A percentile compares a stretch with the other conserved stretches of the same genome.
Evolutionary conservation across 2,329 filamentous ascomycete genomes (phyloP).

Genomic region (Fusarium sp.): DNA sequence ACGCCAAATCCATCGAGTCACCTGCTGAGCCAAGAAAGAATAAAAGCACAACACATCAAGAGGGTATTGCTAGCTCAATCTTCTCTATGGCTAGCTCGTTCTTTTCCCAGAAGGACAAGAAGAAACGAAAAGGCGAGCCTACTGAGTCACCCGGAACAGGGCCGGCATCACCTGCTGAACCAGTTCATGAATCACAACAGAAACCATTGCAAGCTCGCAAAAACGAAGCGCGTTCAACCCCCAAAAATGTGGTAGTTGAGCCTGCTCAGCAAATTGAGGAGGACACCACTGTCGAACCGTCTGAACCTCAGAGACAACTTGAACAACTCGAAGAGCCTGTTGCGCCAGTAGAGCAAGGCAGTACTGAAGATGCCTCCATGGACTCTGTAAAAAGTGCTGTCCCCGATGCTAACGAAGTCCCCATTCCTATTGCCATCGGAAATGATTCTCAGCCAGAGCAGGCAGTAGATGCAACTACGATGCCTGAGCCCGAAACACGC

Average conservation of each 20-base stretch:
- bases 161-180: background rate
- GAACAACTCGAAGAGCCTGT: background rate
- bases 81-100: conserved; percentile 7
- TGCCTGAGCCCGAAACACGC: background rate
- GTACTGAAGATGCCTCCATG: background rate
- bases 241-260: background rate
- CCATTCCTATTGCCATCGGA: background rate
- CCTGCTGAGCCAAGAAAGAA: background rate
- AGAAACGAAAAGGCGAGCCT: conserved; percentile 38
- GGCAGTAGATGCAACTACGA: background rate
- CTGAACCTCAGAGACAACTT: background rate
- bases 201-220: background rate
- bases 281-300: background rate
- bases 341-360: background rate
- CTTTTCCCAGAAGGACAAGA: conserved; percentile 38
- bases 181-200: background rate
- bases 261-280: background rate
- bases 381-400: background rate
- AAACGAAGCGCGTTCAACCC: background rate
- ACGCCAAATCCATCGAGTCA: conserved; percentile 1
- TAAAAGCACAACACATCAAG: conserved; percentile 12
- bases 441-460: background rate
- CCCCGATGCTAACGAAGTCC: background rate
- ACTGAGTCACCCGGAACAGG: background rate
- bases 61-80: conserved; percentile 8